Conservation (phyloP, 345 rosid species). For the Rhizophora mangle region DNA sequence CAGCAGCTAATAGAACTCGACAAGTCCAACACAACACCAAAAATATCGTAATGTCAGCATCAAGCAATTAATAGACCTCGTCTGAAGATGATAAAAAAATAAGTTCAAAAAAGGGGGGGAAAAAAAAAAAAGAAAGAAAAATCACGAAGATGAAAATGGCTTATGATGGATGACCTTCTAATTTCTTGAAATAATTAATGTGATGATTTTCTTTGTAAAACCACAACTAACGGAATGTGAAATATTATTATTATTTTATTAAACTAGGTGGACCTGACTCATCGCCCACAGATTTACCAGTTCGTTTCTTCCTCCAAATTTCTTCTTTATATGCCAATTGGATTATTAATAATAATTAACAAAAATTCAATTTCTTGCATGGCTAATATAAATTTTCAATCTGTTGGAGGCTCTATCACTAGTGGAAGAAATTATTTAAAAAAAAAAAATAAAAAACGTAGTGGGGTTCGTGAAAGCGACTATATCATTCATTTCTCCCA, state of each 20-base stretch:
- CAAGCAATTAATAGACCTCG: neutral
- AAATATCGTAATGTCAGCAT: neutral
- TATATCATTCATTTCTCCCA: neutral
- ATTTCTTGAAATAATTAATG: no score
- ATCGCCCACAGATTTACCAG: neutral
- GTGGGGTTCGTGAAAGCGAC: conserved; percentile 29
- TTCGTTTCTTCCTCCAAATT: neutral
- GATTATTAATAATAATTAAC: neutral
- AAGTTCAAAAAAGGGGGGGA: no score
- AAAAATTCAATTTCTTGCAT: no score
- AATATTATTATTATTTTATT: no score
- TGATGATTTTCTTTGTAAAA: neutral
- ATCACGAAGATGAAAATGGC: no score
- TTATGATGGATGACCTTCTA: no score
- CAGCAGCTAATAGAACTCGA: no score
- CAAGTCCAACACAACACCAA: no score
- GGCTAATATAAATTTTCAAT: no score
- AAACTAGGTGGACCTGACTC: neutral
- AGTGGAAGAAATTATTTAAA: neutral
- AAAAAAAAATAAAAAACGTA: no score
- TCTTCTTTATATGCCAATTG: neutral
- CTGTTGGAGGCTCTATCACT: no score
- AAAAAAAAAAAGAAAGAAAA: no score
- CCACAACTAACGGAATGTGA: neutral
- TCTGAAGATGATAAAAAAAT: neutral